Conservation (phyloP, 2,329 filamentous ascomycete species). For the Talaromyces sp. region DNA sequence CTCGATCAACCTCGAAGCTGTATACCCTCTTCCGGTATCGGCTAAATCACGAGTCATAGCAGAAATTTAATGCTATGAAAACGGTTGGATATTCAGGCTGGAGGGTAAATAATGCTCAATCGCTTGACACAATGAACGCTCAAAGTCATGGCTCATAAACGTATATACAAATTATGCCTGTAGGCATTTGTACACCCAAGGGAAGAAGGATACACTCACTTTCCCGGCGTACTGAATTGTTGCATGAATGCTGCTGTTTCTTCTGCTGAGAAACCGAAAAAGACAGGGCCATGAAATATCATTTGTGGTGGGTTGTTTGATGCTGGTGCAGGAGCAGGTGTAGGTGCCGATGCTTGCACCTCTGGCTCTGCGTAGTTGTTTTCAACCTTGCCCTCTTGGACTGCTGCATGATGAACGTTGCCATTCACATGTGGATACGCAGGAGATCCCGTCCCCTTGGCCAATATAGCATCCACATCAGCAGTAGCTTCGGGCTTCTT, state of each 20-base stretch:
- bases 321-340: constrained; percentile 18
- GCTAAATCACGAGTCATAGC: neutral
- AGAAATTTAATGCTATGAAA: neutral
- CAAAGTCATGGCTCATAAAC: constrained; percentile 5
- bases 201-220: neutral
- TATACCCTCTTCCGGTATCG: neutral
- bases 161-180: constrained; percentile 10
- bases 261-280: constrained; percentile 85
- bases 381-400: neutral
- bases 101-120: neutral
- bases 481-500: constrained; percentile 7
- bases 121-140: neutral
- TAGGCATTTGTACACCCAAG: neutral
- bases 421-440: neutral
- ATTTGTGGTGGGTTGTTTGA: constrained; percentile 58
- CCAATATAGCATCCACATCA: neutral
- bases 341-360: constrained; percentile 18
- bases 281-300: constrained; percentile 89
- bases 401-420: constrained; percentile 2
- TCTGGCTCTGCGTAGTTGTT: neutral
- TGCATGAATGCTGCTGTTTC: constrained; percentile 76
- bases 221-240: constrained; percentile 39
- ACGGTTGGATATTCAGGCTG: neutral
- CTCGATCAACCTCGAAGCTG: neutral
- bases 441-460: neutral